These are phyloP conservation scores for Pilobolus umbonatus DNA, from an alignment of 192 early-diverging fungal species.

Conservation along the genomic window DNA sequence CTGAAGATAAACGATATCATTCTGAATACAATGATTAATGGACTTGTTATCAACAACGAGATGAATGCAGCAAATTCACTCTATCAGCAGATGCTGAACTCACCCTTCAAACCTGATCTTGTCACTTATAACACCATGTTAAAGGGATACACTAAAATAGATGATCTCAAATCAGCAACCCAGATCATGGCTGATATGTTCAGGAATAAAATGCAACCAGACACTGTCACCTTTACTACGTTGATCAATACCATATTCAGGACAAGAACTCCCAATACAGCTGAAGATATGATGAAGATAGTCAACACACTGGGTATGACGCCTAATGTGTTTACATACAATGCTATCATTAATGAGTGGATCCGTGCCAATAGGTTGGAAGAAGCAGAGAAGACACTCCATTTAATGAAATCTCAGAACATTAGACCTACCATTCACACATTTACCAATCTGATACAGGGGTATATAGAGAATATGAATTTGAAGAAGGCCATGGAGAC, in stretches of 20 bases:
- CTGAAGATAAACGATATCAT: conserved; percentile 23
- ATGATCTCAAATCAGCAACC: conserved; percentile 10
- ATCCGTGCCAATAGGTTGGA: conserved; percentile 17
- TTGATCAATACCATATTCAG: conserved; percentile 24
- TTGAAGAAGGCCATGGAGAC: conserved; percentile 21
- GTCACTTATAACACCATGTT: conserved; percentile 33
- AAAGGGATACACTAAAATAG: conserved; percentile 19
- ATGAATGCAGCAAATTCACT: conserved; percentile 16
- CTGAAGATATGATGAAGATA: conserved; percentile 8
- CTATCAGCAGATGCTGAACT: conserved; percentile 21
- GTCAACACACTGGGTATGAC: conserved; percentile 7
- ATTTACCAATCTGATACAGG: conserved; percentile 31
- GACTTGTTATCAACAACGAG: conserved; percentile 29
- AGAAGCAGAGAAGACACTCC: conserved; percentile 17
- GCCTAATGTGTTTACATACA: conserved; percentile 31
- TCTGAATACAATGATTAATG: conserved; percentile 32
- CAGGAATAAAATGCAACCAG: conserved; percentile 15
- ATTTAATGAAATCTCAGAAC: conserved; percentile 1
- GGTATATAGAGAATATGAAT: conserved; percentile 18
- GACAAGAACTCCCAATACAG: neutral
- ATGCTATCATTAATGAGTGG: conserved; percentile 31
- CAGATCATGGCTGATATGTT: conserved; percentile 23
- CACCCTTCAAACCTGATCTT: conserved; percentile 22
- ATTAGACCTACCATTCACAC: conserved; percentile 28
- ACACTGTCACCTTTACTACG: conserved; percentile 29